phyloP scores from a whole-genome alignment of 1,139 yeast species.

The Blastobotrys indianensis region DNA sequence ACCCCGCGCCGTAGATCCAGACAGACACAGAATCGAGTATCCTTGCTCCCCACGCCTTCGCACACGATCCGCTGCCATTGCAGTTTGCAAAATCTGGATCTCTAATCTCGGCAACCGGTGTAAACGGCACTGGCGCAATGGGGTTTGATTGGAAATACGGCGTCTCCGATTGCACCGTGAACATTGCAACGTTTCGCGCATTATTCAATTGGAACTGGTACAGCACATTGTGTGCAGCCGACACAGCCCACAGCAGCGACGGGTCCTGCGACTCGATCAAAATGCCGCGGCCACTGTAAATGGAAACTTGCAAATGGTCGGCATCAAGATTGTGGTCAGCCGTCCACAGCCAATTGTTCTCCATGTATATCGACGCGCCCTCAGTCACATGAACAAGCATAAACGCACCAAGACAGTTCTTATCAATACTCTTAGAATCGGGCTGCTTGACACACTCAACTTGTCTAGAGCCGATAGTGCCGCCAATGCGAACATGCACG shows the following conservation, averaged over 20 bases:
- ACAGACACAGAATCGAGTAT: neutral
- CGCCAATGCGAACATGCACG: slow-evolving; percentile 14
- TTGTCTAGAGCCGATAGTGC: slow-evolving; percentile 12
- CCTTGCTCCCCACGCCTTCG: slow-evolving; percentile 9
- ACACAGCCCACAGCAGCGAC: slow-evolving; percentile 10
- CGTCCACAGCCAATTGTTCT: slow-evolving; percentile 17
- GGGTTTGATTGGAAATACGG: slow-evolving; percentile 15
- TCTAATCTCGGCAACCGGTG: slow-evolving; percentile 1
- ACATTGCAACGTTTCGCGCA: slow-evolving; percentile 11
- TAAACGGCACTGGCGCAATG: slow-evolving; percentile 13
- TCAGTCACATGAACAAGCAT: slow-evolving; percentile 12
- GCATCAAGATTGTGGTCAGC: slow-evolving; percentile 8
- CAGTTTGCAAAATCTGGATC: slow-evolving; percentile 13
- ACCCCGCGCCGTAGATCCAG: neutral
- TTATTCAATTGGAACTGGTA: slow-evolving; percentile 13
- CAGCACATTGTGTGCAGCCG: slow-evolving; percentile 12
- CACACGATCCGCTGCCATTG: slow-evolving; percentile 5
- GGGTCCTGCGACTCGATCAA: slow-evolving; percentile 9
- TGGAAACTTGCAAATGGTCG: slow-evolving; percentile 5
- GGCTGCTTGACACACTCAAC: neutral
- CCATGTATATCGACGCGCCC: slow-evolving; percentile 13
- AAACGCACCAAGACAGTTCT: slow-evolving; percentile 14
- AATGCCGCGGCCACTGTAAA: slow-evolving; percentile 14
- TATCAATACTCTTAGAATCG: neutral
- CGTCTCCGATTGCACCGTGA: slow-evolving; percentile 15